Percentiles rank a stretch among this genome's conserved stretches.
phyloP scores from a whole-genome alignment of 345 rosid species.

The Brassica juncea region DNA sequence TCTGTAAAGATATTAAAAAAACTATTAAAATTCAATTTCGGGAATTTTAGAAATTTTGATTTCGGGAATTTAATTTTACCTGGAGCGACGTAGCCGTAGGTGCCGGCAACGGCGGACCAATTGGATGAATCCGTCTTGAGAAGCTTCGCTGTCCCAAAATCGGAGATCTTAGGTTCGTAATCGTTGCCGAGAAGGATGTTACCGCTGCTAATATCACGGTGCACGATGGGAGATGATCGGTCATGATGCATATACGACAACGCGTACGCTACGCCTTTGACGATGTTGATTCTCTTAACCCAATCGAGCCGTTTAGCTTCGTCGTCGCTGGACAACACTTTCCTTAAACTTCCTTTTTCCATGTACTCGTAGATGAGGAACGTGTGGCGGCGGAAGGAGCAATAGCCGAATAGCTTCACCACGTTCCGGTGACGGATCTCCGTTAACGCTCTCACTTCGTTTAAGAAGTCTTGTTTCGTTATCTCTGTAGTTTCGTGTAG shows the following conservation, averaged over 20 bases:
- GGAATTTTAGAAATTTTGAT: not conserved
- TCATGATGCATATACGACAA: conserved; percentile 50
- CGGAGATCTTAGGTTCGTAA: conserved; percentile 41
- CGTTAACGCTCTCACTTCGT: conserved; percentile 37
- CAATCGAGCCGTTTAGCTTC: conserved; percentile 33
- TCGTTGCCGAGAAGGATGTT: conserved; percentile 39
- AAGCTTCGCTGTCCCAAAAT: not conserved
- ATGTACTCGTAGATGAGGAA: conserved; percentile 39
- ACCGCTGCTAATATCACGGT: conserved; percentile 43
- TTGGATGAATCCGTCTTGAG: not conserved
- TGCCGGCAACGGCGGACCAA: not conserved
- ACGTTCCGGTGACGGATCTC: conserved; percentile 43
- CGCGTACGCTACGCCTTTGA: conserved; percentile 37
- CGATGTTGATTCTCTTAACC: conserved; percentile 2
- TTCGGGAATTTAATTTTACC: not conserved
- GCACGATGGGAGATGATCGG: conserved; percentile 34
- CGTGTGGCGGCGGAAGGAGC: conserved; percentile 23
- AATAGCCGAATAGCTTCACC: conserved; percentile 45
- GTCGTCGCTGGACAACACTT: conserved; percentile 1
- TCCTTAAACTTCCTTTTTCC: conserved; percentile 39
- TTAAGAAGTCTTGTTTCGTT: conserved; percentile 29
- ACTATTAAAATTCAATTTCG: not conserved
- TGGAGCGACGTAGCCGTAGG: not conserved
- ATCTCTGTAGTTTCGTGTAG: conserved; percentile 20
- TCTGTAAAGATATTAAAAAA: not conserved